Evolutionary conservation across 1,139 yeast species (phyloP).

Genomic region (Yamadazyma oceani): DNA sequence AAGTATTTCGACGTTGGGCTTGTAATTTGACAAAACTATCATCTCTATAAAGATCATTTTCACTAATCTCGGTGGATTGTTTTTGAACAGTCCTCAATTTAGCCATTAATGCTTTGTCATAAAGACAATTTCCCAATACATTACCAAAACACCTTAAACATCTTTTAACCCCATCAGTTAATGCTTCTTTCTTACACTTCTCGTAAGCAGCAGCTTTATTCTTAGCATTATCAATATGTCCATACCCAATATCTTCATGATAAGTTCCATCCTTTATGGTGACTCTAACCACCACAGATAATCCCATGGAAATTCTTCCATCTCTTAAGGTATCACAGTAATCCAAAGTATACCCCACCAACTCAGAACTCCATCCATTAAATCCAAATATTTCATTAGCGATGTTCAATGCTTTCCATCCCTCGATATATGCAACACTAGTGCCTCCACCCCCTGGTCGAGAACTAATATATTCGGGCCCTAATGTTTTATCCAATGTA

Average conservation of each 20-base stretch:
- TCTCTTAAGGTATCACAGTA: slow-evolving; percentile 61
- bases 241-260: slow-evolving; percentile 83
- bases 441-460: slow-evolving; percentile 78
- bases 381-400: slow-evolving; percentile 83
- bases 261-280: slow-evolving; percentile 72
- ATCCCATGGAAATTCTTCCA: slow-evolving; percentile 59
- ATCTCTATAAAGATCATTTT: slow-evolving; percentile 40
- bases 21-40: slow-evolving; percentile 35
- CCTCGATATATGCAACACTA: slow-evolving; percentile 71
- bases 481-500: slow-evolving; percentile 62
- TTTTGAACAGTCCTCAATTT: slow-evolving; percentile 55
- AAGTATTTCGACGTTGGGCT: slow-evolving; percentile 16
- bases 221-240: slow-evolving; percentile 71
- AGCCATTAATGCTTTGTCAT: slow-evolving; percentile 63
- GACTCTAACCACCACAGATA: slow-evolving; percentile 70
- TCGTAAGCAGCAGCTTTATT: slow-evolving; percentile 75
- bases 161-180: slow-evolving; percentile 77
- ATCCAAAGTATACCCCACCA: slow-evolving; percentile 65
- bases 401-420: slow-evolving; percentile 75
- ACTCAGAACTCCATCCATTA: slow-evolving; percentile 78
- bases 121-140: slow-evolving; percentile 76
- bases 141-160: slow-evolving; percentile 79
- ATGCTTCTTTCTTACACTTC: slow-evolving; percentile 78
- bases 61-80: slow-evolving; percentile 56
- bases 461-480: slow-evolving; percentile 86